Base-by-base conservation (phyloP, 345 rosid genomes). In the Hypericum perforatum region DNA sequence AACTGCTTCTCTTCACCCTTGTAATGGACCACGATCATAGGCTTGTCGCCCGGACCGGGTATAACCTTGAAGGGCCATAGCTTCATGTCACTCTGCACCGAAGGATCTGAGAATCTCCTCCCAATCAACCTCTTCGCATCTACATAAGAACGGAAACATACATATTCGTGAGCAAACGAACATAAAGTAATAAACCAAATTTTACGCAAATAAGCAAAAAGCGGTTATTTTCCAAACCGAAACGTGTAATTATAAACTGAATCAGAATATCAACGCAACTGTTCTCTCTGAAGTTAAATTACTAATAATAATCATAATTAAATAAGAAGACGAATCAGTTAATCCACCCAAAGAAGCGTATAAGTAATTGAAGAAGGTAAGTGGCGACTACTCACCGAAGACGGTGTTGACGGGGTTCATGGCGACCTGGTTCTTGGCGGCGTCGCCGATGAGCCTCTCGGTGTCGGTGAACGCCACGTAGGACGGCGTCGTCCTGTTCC, bases 391-490 rank as follows among this genome's bases (percentile, higher is more conserved):
- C 79, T 66, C 70, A 83, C 84, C 86, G 37, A 78, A 83, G 16
- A 80, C 91, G 48, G 91, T 80, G 75, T 82, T 82, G 5, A 71
- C 6, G 0, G 89, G 89, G 72, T 82, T 82, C 86, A 80, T 82
- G 66, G 86, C 86, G 56, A 83, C 91, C 77, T 83, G 91, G 37
- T 83, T 83, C 82, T 83, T 82, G 7, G 89, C 89, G 0, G 89
- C 89, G 70, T 80, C 91, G 7, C 86, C 91, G 12, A 80, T 80
- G 74, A 83, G 67, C 61, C 91, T 74, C 75, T 82, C 86, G 29
- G 84, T 59, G 32, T 83, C 86, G 0, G 84, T 78, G 62, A 82
- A 82, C 3, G 67, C 88, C 7, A 79, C 88, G 47, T 82, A 82
- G 2, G 86, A 79, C 0, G 89, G 89, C 7, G 87, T 80, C 11